Conservation (phyloP, 768 basidiomycete genomes). For the Mycena filopes region DNA sequence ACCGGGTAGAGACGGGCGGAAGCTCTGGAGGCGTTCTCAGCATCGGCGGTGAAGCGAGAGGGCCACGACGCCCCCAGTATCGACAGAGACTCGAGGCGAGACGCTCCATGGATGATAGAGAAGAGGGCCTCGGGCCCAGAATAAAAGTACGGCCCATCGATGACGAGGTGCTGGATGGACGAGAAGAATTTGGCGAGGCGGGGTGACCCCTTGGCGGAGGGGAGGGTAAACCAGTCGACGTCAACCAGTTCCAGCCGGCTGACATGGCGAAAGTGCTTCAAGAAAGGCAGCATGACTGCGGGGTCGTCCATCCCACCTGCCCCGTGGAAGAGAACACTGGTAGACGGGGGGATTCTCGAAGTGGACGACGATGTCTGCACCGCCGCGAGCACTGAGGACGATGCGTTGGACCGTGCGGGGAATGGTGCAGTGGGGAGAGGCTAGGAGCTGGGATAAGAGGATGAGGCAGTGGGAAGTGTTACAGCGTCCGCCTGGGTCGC, state of each 20-base stretch:
- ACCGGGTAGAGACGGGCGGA: not conserved
- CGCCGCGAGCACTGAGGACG: not conserved
- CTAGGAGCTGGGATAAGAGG: not conserved
- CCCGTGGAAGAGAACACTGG: not conserved
- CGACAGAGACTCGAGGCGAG: conserved; percentile 1
- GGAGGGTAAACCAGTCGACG: not conserved
- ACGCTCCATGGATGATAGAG: not conserved
- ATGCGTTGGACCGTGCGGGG: not conserved
- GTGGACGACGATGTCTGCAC: not conserved
- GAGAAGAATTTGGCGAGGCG: not conserved
- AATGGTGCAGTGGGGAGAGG: conserved; percentile 1
- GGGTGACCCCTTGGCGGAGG: not conserved
- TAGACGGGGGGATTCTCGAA: not conserved
- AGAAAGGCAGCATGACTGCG: not conserved
- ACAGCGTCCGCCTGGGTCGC: conserved; percentile 1
- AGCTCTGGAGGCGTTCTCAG: not conserved
- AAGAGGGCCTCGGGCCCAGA: conserved; percentile 1
- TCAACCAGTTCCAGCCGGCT: conserved; percentile 1
- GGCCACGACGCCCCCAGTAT: not conserved
- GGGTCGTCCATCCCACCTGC: conserved; percentile 1
- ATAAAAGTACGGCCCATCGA: not conserved
- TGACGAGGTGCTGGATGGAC: not conserved
- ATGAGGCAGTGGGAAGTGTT: conserved; percentile 4
- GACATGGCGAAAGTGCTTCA: conserved; percentile 3
- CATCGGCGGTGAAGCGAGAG: not conserved